A percentile compares a stretch with the other conserved stretches of the same genome.
These are phyloP conservation scores for Blepharisma japonicum DNA, from an alignment of 73 alveolate genomes.

Conservation along the genomic window DNA sequence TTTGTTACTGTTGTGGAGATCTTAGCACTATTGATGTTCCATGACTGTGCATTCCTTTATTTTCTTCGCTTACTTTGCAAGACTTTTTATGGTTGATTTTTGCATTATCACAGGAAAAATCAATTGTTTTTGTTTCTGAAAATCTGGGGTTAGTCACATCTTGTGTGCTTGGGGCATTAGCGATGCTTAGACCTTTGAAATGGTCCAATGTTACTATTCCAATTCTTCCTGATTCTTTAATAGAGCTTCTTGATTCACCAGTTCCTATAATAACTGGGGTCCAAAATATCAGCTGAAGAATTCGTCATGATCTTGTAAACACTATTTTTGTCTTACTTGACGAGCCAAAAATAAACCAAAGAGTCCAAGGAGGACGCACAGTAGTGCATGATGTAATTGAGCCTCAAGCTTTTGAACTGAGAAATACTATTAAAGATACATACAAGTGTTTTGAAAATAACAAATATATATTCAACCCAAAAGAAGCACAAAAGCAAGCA, in stretches of 20 bases:
- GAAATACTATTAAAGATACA: not conserved
- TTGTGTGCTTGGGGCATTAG: not conserved
- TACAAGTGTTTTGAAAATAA: not conserved
- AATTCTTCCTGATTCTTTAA: conserved; percentile 21
- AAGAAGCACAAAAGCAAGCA: not conserved
- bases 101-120: conserved; percentile 22
- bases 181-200: conserved; percentile 24
- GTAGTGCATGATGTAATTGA: conserved; percentile 10
- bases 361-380: not conserved
- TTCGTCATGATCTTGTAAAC: not conserved
- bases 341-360: not conserved
- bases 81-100: conserved; percentile 37
- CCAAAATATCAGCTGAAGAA: not conserved
- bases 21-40: not conserved
- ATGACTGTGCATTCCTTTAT: conserved; percentile 44
- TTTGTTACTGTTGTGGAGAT: not conserved
- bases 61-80: conserved; percentile 37
- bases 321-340: conserved; percentile 20
- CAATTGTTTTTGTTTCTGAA: conserved; percentile 18
- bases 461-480: not conserved
- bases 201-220: conserved; percentile 29
- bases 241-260: conserved; percentile 31
- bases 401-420: conserved; percentile 6
- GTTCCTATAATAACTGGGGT: conserved; percentile 28
- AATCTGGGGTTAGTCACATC: conserved; percentile 25